A percentile compares a stretch with the other conserved stretches of the same genome.
Evolutionary conservation across 257 asterid species (phyloP).

Genomic region (Gardenia jasminoides): DNA sequence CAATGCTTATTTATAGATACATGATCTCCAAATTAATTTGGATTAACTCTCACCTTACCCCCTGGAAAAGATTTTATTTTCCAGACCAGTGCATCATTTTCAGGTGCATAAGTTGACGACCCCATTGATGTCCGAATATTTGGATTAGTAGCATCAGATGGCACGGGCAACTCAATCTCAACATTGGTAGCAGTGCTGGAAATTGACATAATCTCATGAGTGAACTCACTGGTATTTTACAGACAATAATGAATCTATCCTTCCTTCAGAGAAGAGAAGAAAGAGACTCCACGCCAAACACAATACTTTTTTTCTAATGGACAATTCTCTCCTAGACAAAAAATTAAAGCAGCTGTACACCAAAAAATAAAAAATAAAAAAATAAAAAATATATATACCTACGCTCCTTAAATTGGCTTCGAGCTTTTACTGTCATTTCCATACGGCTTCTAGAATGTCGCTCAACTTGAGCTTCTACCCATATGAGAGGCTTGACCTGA

Average conservation of each 20-base stretch:
- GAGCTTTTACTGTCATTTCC: constrained; percentile 80
- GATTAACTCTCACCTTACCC: constrained; percentile 69
- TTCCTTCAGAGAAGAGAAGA: neutral
- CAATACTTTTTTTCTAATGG: neutral
- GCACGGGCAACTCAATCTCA: constrained; percentile 96
- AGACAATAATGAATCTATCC: neutral
- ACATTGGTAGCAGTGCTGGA: constrained; percentile 97
- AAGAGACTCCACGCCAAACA: neutral
- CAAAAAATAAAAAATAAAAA: neutral
- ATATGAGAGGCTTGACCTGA: constrained; percentile 95
- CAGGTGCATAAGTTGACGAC: constrained; percentile 95
- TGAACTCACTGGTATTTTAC: constrained; percentile 15
- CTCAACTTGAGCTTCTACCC: constrained; percentile 98
- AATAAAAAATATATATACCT: constrained; percentile 68
- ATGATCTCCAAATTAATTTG: neutral
- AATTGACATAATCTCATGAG: constrained; percentile 28
- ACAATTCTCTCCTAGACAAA: neutral
- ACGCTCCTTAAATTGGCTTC: constrained; percentile 98
- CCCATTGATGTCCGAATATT: constrained; percentile 98
- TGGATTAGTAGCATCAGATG: constrained; percentile 95
- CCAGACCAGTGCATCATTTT: constrained; percentile 89
- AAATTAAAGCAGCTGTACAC: neutral
- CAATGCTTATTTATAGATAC: neutral
- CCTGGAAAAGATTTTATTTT: constrained; percentile 98
- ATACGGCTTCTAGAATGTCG: constrained; percentile 93